A percentile compares a stretch with the other conserved stretches of the same genome.
Conservation (phyloP, 306 rosid species). For the Corylus avellana region DNA sequence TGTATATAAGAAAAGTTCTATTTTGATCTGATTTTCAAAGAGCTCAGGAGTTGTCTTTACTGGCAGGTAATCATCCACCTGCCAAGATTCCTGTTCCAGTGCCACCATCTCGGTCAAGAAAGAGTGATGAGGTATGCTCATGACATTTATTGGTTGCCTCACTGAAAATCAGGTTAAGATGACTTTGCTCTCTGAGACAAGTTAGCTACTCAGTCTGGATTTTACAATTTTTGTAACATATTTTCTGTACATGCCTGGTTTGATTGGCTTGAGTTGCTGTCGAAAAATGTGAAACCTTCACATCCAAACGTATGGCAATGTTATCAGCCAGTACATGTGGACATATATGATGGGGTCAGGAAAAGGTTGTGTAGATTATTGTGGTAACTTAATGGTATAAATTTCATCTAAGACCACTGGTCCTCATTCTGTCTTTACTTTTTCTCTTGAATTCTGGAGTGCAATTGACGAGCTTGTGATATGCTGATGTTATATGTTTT, state of each 20-base stretch:
- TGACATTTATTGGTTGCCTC: constrained; percentile 23
- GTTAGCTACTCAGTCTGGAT: not conserved
- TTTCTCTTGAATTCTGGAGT: not conserved
- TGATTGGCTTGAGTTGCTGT: not conserved
- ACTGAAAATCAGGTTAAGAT: not conserved
- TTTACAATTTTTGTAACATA: not conserved
- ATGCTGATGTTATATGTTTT: not conserved
- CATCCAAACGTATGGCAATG: not conserved
- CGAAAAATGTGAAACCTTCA: not conserved
- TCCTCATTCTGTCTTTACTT: not conserved
- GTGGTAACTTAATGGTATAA: not conserved
- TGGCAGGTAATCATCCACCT: constrained; percentile 74
- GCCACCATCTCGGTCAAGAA: constrained; percentile 63
- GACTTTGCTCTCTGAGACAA: not conserved
- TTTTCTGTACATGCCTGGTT: not conserved
- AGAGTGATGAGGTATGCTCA: constrained; percentile 69
- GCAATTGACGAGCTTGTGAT: not conserved
- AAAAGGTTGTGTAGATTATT: not conserved
- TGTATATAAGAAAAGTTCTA: not conserved
- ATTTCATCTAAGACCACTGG: not conserved
- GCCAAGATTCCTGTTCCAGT: constrained; percentile 90
- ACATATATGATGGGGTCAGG: not conserved
- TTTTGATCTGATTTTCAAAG: constrained; percentile 2
- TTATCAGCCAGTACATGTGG: not conserved
- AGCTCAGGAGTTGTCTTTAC: constrained; percentile 34